Base-by-base conservation (phyloP, 345 rosid genomes). In the Lumnitzera racemosa region DNA sequence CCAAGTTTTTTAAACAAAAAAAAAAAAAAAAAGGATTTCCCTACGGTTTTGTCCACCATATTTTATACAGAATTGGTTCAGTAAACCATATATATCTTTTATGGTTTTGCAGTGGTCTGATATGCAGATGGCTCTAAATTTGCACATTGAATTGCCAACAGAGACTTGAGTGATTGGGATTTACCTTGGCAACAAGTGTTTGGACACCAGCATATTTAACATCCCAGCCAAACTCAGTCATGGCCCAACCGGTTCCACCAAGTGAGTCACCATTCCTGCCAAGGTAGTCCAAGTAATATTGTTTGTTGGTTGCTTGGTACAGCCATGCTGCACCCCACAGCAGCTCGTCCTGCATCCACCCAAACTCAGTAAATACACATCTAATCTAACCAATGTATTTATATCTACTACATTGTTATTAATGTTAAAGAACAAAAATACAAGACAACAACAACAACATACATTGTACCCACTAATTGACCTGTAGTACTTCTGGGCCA, bases 271-370 rank as follows among this genome's bases (percentile, higher is more conserved):
- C 97, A 58, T 95, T 95, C 13, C 71, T 78, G 41, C 81, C 97
- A 54, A 95, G 81, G 80, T 95, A 95, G 78, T 81, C 74, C 78
- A 90, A 63, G 79, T 86, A 95, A 71, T 71, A 81, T 51, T 80
- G 76, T 23, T 80, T 85, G 82, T 81, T 74, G 2, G 92, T 81
- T 31, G 99, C 99, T 46, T 88, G 86, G 65, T 78, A 90, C 75
- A 95, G 50, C 99, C 99, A 95, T 15, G 99, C 96, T 23, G 99
- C 95, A 25, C 96, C 97, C 97, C 97, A 95, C 0, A 95, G 72
- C 80, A 95, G 73, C 68, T 90, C 99, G 53, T 95, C 99, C 97
- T 94, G 76, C 16, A 61, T 20, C 7, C 41, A 14, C 36, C 10
- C 48, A 13, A 20, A 61, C 14, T 17, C 15, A 61, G n/a, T 11